Evolutionary conservation across 176 grass and related monocot genomes (phyloP), one percentile per base, ranked within the genome.

Genomic region (Rhynchospora pubera): DNA sequence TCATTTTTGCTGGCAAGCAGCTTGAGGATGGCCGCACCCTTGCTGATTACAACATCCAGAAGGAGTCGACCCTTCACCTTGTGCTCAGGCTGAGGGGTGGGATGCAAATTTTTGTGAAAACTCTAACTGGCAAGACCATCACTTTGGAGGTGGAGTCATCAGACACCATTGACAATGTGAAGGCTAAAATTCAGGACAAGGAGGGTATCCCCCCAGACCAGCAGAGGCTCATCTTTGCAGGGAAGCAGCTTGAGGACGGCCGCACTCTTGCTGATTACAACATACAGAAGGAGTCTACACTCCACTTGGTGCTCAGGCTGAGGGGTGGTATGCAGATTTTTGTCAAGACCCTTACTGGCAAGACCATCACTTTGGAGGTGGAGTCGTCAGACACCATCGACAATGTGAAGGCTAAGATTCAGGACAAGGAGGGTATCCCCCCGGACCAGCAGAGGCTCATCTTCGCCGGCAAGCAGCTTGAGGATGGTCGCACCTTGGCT

Each of bases 391-490:
- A 94, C 70, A 94, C 87, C 39, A 91, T 94, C 0, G 92, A 94
- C 83, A 94, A 94, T 0, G 92, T 94, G 0, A 94, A 94, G 85
- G 92, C 91, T 0, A 93, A 93, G 82, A 93, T 93, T 21, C 91
- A 93, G 78, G 88, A 93, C 78, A 93, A 93, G 84, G 91, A 93
- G 78, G 91, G 91, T 0, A 93, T 93, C 0, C 91, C 91, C 5
- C 91, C 88, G 6, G 91, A 93, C 63, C 91, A 93, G 82, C 91
- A 91, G 70, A 75, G 91, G 12, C 64, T 93, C 0, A 93, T 93
- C 65, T 93, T 93, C 0, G 91, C 91, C 2, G 58, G 58, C 58
- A 61, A 61, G 55, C 55, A 57, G 55, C 55, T 57, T 0, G 55
- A 57, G 55, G 55, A 57, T 57, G 55, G 55, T 57, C 55, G 55